Percentiles rank a stretch among this genome's conserved stretches.
Conservation (phyloP, 83 land plant genomes). For the Larix sibirica region DNA sequence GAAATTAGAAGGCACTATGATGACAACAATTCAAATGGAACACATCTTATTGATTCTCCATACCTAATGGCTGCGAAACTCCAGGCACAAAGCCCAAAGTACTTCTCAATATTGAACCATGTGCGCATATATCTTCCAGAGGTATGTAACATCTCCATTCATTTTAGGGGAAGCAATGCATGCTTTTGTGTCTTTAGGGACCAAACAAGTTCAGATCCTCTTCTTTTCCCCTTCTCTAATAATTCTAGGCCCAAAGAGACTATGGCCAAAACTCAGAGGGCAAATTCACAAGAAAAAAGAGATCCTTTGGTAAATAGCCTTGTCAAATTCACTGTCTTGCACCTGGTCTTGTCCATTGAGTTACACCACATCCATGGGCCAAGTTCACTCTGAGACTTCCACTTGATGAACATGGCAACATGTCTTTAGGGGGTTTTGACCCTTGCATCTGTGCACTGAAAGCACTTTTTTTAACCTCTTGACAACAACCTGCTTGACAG, state of each 20-base stretch:
- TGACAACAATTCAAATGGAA: slow-evolving; percentile 66
- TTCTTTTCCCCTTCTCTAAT: neutral
- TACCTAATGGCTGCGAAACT: slow-evolving; percentile 70
- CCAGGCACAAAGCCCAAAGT: slow-evolving; percentile 89
- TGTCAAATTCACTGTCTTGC: no score
- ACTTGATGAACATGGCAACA: no score
- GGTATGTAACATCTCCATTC: slow-evolving; percentile 33
- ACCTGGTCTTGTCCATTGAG: no score
- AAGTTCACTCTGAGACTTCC: no score
- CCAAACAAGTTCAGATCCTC: neutral
- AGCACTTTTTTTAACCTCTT: no score
- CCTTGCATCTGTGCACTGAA: no score
- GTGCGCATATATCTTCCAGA: slow-evolving; percentile 94
- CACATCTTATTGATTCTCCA: slow-evolving; percentile 70
- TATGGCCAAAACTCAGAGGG: neutral
- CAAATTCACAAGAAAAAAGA: neutral
- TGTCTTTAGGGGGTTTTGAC: no score
- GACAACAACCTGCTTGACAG: no score
- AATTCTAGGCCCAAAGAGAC: neutral
- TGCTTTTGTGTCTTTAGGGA: neutral
- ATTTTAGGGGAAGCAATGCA: neutral
- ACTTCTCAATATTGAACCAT: slow-evolving; percentile 89
- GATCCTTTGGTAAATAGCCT: neutral
- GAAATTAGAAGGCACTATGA: slow-evolving; percentile 75
- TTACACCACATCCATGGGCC: no score